These are phyloP conservation scores for Cryphonectria nitschkei DNA, from an alignment of 2,329 filamentous ascomycete species.

Conservation along the genomic window DNA sequence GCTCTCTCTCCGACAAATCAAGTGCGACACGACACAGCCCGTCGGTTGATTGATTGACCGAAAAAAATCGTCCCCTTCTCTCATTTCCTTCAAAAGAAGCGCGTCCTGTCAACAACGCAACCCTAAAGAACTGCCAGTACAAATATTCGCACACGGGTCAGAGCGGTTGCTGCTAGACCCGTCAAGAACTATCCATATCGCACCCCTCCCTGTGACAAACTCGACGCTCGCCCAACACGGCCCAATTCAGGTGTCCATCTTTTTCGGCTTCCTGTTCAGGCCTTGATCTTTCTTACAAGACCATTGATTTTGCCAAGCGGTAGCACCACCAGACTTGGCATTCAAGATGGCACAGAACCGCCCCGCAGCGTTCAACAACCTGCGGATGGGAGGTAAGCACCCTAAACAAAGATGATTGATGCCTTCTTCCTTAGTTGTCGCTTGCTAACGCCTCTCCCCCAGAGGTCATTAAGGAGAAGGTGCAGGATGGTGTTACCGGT, in stretches of 20 bases:
- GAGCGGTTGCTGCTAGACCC: constrained; percentile 16
- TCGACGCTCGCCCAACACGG: constrained; percentile 40
- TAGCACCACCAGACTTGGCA: constrained; percentile 33
- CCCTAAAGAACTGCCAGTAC: not conserved
- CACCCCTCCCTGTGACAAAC: not conserved
- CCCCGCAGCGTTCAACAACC: constrained; percentile 80
- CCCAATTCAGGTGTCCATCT: constrained; percentile 34
- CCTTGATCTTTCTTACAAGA: constrained; percentile 26
- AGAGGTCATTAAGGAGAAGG: constrained; percentile 99
- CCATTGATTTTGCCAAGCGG: constrained; percentile 30
- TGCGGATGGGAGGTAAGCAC: constrained; percentile 96
- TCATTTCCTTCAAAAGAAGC: not conserved
- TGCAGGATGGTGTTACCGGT: constrained; percentile 96
- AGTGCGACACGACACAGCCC: not conserved
- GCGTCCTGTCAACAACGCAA: not conserved
- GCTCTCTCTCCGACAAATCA: constrained; percentile 15
- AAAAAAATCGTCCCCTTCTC: not conserved
- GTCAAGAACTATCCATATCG: not conserved
- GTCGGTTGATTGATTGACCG: not conserved
- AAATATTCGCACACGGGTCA: constrained; percentile 13
- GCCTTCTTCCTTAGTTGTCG: constrained; percentile 17
- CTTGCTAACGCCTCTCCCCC: constrained; percentile 35
- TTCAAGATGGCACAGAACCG: constrained; percentile 82
- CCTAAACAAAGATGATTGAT: constrained; percentile 30
- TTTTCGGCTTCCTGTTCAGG: constrained; percentile 31